These are phyloP conservation scores for Dissoconium aciculare DNA, from an alignment of 2,329 filamentous ascomycete genomes.

Conservation along the genomic window DNA sequence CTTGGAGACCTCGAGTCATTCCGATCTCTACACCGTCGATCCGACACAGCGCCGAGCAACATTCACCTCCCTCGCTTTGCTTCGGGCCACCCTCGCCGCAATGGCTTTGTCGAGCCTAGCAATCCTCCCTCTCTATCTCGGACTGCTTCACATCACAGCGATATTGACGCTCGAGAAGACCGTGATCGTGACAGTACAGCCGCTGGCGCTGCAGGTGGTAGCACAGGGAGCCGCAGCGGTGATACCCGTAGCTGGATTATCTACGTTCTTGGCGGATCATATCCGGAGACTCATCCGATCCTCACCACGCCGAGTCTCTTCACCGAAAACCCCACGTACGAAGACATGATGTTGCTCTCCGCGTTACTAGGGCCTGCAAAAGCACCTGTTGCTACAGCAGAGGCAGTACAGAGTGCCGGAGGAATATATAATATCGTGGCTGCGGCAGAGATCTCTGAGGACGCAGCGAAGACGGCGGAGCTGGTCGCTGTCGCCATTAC, in stretches of 20 bases:
- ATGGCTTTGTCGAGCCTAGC: conserved; percentile 46
- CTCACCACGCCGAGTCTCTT: conserved; percentile 55
- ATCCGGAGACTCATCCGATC: conserved; percentile 55
- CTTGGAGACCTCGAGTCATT: conserved; percentile 16
- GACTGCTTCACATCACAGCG: conserved; percentile 16
- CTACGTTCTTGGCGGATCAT: conserved; percentile 54
- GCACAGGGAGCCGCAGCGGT: conserved; percentile 20
- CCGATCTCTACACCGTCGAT: conserved; percentile 19
- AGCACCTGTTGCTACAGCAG: conserved; percentile 50
- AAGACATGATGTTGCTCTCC: conserved; percentile 56
- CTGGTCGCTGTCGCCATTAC: conserved; percentile 21
- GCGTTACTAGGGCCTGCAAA: conserved; percentile 53
- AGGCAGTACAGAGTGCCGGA: conserved; percentile 47
- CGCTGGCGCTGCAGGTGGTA: too few relatives aligned
- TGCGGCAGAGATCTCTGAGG: conserved; percentile 6
- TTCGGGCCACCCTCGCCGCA: conserved; percentile 46
- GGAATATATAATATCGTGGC: conserved; percentile 43
- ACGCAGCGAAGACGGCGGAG: conserved; percentile 15
- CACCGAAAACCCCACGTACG: conserved; percentile 56
- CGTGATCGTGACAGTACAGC: too few relatives aligned
- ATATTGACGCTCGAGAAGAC: conserved; percentile 20
- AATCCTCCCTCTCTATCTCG: conserved; percentile 36
- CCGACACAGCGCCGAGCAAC: conserved; percentile 24
- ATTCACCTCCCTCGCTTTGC: conserved; percentile 39
- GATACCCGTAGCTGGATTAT: conserved; percentile 55